Evolutionary conservation across 2,329 filamentous ascomycete genomes (phyloP).

Genomic region (Achaetomium macrosporum): DNA sequence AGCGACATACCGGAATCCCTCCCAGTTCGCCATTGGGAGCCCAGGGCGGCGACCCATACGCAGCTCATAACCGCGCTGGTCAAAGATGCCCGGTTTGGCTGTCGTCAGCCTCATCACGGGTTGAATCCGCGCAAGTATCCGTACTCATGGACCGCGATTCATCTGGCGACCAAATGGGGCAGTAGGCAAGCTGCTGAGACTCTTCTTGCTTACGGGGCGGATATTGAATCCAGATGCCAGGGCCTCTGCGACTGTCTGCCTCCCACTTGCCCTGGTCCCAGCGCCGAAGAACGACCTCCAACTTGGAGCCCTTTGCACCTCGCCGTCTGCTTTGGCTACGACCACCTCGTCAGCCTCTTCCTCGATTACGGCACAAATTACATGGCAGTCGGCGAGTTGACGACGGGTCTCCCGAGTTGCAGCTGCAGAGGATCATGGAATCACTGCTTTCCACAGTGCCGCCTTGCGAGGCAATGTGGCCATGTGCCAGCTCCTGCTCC

Average conservation of each 20-base stretch:
- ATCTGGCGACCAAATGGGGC: background rate
- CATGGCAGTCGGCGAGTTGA: background rate
- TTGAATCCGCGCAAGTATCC: background rate
- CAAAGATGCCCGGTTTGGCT: background rate
- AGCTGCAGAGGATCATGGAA: background rate
- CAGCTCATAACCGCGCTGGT: background rate
- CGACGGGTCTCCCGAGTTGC: background rate
- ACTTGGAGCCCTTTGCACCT: background rate
- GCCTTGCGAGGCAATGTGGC: conserved; percentile 1
- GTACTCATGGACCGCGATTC: conserved; percentile 5
- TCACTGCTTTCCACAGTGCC: conserved; percentile 2
- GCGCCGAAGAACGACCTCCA: background rate
- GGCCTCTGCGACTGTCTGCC: conserved; percentile 4
- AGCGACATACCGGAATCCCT: background rate
- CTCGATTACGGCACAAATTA: background rate
- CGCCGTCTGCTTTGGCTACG: background rate
- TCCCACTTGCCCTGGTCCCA: background rate
- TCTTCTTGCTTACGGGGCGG: background rate
- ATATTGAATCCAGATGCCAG: background rate
- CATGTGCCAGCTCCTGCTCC: background rate
- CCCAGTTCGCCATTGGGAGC: too few species aligned
- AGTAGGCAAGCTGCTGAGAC: background rate
- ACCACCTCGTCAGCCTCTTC: background rate
- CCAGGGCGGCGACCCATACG: too few species aligned
- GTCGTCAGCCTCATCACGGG: background rate